Base-by-base conservation (phyloP, 345 rosid genomes). In the Populus pruinosa region DNA sequence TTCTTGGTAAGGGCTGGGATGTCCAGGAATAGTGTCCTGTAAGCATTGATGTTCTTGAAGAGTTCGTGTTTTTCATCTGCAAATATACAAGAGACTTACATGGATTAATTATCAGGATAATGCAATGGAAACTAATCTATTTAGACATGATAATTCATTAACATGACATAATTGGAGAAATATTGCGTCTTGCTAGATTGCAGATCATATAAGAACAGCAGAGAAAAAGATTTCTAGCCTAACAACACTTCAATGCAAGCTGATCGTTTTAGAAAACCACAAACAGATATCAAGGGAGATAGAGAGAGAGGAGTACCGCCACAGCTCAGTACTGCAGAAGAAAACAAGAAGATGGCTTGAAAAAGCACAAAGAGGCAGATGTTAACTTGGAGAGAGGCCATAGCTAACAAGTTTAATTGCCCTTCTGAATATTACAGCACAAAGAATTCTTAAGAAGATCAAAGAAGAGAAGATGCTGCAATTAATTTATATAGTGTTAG, bases 21-120 rank as follows among this genome's bases (percentile, higher is more conserved):
- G 70, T 73, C 85, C 41, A 72, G 67, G 5, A 89, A 68, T 23
- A 25, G 9, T 33, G 85, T 87, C 73, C 97, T 72, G 84, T 84
- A 87, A 82, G 87, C 86, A 86, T 93, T 89, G 68, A 93, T 79
- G 70, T 89, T 94, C 80, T 89, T 91, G 8, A 90, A 88, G 77
- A 91, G 90, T 73, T 84, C 70, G 84, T 90, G 86, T 77, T 89
- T 87, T 8, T 75, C 89, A 23, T 23, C 64, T 23, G 64, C 29
- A 59, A 23, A 10, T 10, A 16, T 47, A 14, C 12, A 4, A 47
- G 53, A 47, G 12, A 14, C 53, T 14, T 47, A 1, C 50, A 47
- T 47, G 50, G 50, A 47, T 47, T 47, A 13, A 14, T 47, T 47
- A 47, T 47, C 53, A 1, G 53, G 14, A 11, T 43, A 47, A 47